Evolutionary conservation across 2,329 filamentous ascomycete genomes (phyloP), one percentile per base, ranked within the genome.

Genomic region (Fusarium bactridioides): DNA sequence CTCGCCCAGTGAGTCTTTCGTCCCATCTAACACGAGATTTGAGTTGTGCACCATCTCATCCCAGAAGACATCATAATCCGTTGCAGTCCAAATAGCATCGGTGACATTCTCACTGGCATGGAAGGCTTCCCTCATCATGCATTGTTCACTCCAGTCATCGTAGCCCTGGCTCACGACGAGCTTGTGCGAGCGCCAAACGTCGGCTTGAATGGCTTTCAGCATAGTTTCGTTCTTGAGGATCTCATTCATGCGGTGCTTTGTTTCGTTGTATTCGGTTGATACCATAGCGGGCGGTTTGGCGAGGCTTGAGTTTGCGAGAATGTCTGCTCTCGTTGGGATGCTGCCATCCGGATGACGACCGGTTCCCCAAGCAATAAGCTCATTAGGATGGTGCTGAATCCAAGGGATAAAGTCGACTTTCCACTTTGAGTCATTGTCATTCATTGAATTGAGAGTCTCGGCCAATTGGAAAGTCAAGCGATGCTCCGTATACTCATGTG

Each of bases 401-500:
- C 89, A 92, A 2, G 86, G 85, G 63, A 91, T 91, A 72, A 91
- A 90, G 57, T 90, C 86, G 35, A 91, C 85, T 21, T 82, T 84
- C 40, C 86, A 80, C 50, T 85, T 82, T 53, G 78, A 77, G 63
- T 80, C 79, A 72, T 89, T 80, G n/a, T 80, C 80, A 78, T 92
- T 92, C 74, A 91, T 80, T 37, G 83, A 76, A 78, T 92, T 92
- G 67, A 92, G 82, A 58, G 87, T 85, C 10, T 85, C 84, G 4
- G 86, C 89, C 4, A 92, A 83, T 76, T 91, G 88, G 78, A 91
- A 92, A 0, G 92, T 88, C 77, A 92, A 84, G 68, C 88, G 85
- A 75, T 91, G 89, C 72, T 92, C 90, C 13, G 86, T 85, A 69
- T 92, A 89, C 65, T 89, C 85, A 69, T 83, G 81, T 1, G 87